Evolutionary conservation across 176 grass and related monocot genomes (phyloP).

Genomic region (Eremochloa ophiuroides): DNA sequence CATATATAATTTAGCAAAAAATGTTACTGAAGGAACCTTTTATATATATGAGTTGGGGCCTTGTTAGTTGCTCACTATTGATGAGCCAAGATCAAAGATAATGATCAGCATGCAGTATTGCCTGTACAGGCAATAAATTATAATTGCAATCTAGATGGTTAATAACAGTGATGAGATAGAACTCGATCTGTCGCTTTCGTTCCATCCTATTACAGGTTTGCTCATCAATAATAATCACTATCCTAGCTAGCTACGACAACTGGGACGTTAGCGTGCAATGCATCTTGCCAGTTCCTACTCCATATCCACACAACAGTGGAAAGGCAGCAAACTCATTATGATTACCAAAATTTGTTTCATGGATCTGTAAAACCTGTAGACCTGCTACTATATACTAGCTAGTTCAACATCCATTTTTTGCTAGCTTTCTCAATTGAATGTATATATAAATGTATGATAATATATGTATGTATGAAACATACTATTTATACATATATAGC

Average conservation of each 20-base stretch:
- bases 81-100: neutral
- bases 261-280: neutral
- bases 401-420: too few relatives aligned
- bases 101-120: neutral
- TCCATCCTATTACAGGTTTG: neutral
- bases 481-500: neutral
- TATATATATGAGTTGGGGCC: neutral
- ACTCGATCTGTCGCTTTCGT: neutral
- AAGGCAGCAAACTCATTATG: neutral
- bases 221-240: neutral
- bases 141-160: neutral
- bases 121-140: neutral
- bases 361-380: neutral
- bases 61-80: neutral
- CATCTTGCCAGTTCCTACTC: constrained; percentile 1
- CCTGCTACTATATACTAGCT: neutral
- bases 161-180: neutral
- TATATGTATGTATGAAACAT: neutral
- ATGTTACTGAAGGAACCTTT: neutral
- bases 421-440: neutral
- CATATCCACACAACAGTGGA: neutral
- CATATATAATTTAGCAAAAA: neutral
- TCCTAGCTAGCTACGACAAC: neutral
- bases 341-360: neutral
- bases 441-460: neutral